phyloP scores from a whole-genome alignment of 768 basidiomycete genomes.

The Tephrocybe sp. region DNA sequence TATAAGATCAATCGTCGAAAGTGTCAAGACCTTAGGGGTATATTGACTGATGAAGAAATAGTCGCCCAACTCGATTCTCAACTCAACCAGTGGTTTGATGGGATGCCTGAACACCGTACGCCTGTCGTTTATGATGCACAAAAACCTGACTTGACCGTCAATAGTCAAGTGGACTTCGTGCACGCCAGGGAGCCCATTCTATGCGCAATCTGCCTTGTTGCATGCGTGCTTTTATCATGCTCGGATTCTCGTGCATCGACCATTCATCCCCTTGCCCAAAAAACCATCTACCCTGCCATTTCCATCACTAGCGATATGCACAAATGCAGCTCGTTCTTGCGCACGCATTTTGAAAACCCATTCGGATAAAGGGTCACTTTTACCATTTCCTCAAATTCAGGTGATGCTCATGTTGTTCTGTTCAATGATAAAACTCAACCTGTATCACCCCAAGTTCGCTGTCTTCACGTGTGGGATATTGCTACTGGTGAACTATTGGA shows the following conservation, averaged over 20 bases:
- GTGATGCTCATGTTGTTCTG: slow-evolving; percentile 19
- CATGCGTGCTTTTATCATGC: slow-evolving; percentile 43
- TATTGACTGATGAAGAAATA: slow-evolving; percentile 43
- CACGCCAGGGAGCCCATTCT: slow-evolving; percentile 33
- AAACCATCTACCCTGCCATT: slow-evolving; percentile 41
- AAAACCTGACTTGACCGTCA: slow-evolving; percentile 12
- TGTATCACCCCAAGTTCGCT: slow-evolving; percentile 26
- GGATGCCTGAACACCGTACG: slow-evolving; percentile 58
- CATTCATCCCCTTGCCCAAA: slow-evolving; percentile 68
- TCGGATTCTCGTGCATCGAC: slow-evolving; percentile 78
- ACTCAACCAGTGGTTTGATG: slow-evolving; percentile 74
- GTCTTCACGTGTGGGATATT: slow-evolving; percentile 47
- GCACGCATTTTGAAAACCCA: slow-evolving; percentile 62
- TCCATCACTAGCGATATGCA: slow-evolving; percentile 76
- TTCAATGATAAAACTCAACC: slow-evolving; percentile 1
- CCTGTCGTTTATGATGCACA: slow-evolving; percentile 46
- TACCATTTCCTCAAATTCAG: slow-evolving; percentile 39
- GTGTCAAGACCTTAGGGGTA: not conserved
- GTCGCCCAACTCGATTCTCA: slow-evolving; percentile 75
- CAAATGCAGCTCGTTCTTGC: slow-evolving; percentile 77
- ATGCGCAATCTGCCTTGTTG: slow-evolving; percentile 59
- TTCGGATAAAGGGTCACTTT: slow-evolving; percentile 26
- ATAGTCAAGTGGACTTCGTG: slow-evolving; percentile 37
- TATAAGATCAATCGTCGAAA: slow-evolving; percentile 16
- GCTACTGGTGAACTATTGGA: slow-evolving; percentile 69